Evolutionary conservation across 306 rosid species (phyloP).

Genomic region (Ziziphus jujuba): DNA sequence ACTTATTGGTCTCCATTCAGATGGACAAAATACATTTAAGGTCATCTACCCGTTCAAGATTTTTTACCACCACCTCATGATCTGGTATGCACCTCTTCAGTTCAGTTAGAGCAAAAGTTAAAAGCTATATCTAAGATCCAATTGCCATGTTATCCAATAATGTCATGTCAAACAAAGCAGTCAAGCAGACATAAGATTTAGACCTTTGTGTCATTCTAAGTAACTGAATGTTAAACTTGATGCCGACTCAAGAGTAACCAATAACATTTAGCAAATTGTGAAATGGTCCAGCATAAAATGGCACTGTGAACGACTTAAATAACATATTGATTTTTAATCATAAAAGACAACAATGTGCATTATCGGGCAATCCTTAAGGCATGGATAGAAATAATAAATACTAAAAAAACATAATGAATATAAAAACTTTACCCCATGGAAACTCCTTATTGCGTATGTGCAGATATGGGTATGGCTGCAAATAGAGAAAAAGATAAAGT

Average conservation of each 20-base stretch:
- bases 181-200: not conserved
- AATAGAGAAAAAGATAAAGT: constrained; percentile 6
- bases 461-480: constrained; percentile 56
- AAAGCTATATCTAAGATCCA: not conserved
- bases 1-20: too few species aligned
- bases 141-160: not conserved
- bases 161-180: not conserved
- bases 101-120: not conserved
- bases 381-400: not conserved
- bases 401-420: not conserved
- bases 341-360: not conserved
- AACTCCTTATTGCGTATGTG: constrained; percentile 99
- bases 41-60: too few species aligned
- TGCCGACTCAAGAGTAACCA: too few species aligned
- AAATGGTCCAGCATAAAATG: not conserved
- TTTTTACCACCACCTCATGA: too few species aligned
- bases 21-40: too few species aligned
- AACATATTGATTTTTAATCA: not conserved
- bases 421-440: constrained; percentile 84
- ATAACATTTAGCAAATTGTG: too few species aligned
- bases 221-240: not conserved
- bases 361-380: not conserved
- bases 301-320: not conserved
- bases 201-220: too few species aligned
- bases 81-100: too few species aligned